Percentiles rank a stretch among this genome's conserved stretches.
These are phyloP conservation scores for Pleurotus citrinopileatus DNA, from an alignment of 768 basidiomycete genomes.

Conservation along the genomic window DNA sequence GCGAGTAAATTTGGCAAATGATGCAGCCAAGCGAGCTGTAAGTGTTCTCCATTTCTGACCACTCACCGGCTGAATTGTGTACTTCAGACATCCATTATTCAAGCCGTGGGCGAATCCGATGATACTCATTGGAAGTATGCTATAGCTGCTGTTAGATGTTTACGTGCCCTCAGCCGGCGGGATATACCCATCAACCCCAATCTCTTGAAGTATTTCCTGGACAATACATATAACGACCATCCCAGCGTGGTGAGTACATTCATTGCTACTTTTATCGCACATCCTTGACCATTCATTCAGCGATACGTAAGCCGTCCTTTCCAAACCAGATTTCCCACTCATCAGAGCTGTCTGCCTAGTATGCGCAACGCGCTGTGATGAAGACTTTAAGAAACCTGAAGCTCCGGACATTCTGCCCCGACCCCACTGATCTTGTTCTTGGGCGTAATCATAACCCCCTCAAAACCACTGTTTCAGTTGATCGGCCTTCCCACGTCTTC, in stretches of 20 bases:
- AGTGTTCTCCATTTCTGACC: conserved; percentile 17
- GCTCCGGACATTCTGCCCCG: conserved; percentile 65
- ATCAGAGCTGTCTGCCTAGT: too few species aligned
- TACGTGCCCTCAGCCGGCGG: conserved; percentile 66
- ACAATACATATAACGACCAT: conserved; percentile 60
- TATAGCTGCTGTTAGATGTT: conserved; percentile 64
- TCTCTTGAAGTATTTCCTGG: conserved; percentile 56
- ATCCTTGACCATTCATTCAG: conserved; percentile 25
- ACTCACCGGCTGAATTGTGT: background rate
- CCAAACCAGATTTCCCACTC: too few species aligned
- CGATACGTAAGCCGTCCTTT: conserved; percentile 48
- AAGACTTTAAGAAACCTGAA: conserved; percentile 79
- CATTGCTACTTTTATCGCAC: background rate
- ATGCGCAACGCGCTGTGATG: conserved; percentile 72
- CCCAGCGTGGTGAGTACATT: conserved; percentile 55
- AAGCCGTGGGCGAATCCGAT: conserved; percentile 56
- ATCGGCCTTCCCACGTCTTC: conserved; percentile 43
- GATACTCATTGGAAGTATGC: conserved; percentile 80
- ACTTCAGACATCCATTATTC: conserved; percentile 37
- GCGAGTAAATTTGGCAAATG: conserved; percentile 40
- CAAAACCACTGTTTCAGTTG: conserved; percentile 44
- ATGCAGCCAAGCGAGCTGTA: conserved; percentile 42
- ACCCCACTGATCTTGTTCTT: conserved; percentile 56
- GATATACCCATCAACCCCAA: conserved; percentile 50
- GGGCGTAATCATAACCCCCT: conserved; percentile 68